These are phyloP conservation scores for Plasmodium blacklocki DNA, from an alignment of 169 alveolate species.

Conservation along the genomic window DNA sequence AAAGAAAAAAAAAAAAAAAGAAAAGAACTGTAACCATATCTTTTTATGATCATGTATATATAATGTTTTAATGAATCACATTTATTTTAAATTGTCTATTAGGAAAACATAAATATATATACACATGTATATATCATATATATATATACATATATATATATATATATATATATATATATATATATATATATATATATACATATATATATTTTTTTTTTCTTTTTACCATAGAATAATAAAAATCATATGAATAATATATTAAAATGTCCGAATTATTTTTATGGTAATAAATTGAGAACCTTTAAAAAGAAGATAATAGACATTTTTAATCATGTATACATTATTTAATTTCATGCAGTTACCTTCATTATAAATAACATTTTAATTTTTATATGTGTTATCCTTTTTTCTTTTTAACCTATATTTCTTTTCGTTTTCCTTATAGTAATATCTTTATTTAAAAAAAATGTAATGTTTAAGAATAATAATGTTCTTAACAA, in stretches of 20 bases:
- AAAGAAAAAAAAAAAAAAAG: no score
- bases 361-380: no score
- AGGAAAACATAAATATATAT: background rate
- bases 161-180: no score
- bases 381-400: no score
- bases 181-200: no score
- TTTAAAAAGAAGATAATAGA: no score
- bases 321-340: no score
- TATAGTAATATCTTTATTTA: slow-evolving; percentile 31
- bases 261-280: slow-evolving; percentile 36
- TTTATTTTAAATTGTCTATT: no score
- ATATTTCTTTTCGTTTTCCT: background rate
- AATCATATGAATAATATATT: slow-evolving; percentile 40
- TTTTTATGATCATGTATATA: no score
- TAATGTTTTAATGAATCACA: no score
- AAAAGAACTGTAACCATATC: no score
- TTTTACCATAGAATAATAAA: slow-evolving; percentile 25
- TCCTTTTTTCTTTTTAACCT: background rate
- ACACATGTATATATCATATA: background rate
- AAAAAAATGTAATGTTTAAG: slow-evolving; percentile 25
- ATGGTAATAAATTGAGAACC: slow-evolving; percentile 10
- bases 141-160: background rate
- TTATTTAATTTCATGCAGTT: no score
- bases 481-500: slow-evolving; percentile 6
- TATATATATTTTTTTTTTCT: background rate